phyloP scores from a whole-genome alignment of 2,329 filamentous ascomycete species.

The Cordyceps cicadae region DNA sequence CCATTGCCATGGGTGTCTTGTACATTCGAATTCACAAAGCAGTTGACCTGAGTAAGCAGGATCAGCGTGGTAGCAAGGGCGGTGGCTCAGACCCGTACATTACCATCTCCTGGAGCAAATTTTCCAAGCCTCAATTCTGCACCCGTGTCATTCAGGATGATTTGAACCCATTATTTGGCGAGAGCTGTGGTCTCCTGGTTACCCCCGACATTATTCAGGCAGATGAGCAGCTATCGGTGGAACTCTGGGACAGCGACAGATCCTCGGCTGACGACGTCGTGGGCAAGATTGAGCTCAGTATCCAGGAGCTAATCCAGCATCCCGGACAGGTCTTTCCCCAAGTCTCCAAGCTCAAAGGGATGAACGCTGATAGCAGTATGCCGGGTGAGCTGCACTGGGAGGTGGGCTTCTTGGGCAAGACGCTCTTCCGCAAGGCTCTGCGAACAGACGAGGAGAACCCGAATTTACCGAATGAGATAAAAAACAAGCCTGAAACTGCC shows the following conservation, averaged over 20 bases:
- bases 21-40: constrained; percentile 90
- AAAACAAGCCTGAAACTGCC: constrained; percentile 68
- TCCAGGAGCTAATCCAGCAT: constrained; percentile 89
- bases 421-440: constrained; percentile 74
- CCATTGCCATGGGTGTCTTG: constrained; percentile 75
- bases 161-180: constrained; percentile 86
- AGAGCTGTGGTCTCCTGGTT: constrained; percentile 76
- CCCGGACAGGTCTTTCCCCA: constrained; percentile 90
- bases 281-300: constrained; percentile 85
- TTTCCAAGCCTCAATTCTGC: constrained; percentile 95
- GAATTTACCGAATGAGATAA: constrained; percentile 64
- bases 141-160: constrained; percentile 94
- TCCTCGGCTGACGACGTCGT: constrained; percentile 91
- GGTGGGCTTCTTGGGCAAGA: constrained; percentile 89
- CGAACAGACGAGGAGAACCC: constrained; percentile 81
- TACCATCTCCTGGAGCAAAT: constrained; percentile 90
- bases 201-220: constrained; percentile 87
- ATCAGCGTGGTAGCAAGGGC: constrained; percentile 68
- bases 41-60: constrained; percentile 82
- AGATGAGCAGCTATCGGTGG: constrained; percentile 85
- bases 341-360: constrained; percentile 70
- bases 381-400: constrained; percentile 94
- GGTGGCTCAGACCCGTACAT: constrained; percentile 95
- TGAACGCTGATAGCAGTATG: constrained; percentile 80
- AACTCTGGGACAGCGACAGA: constrained; percentile 93